A percentile compares a stretch with the other conserved stretches of the same genome.
Conservation (phyloP, 176 grass and related monocot genomes). For the Triticum turgidum region DNA sequence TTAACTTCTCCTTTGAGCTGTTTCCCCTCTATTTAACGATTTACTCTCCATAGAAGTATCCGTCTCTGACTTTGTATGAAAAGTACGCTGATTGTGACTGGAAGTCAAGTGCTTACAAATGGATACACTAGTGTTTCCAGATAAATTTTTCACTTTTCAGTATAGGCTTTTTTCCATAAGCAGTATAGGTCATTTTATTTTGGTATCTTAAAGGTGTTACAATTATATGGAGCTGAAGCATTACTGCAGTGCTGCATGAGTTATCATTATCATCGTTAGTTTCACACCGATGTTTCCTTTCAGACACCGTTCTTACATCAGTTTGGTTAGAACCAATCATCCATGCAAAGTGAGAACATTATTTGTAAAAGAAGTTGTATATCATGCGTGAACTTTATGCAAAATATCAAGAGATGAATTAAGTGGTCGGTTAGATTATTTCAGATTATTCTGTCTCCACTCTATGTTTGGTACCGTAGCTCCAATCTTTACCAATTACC, state of each 20-base stretch:
- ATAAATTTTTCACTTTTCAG: not conserved
- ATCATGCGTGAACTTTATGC: not conserved
- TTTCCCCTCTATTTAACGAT: not conserved
- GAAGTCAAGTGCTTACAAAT: not conserved
- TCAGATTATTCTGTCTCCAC: not conserved
- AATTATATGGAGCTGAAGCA: not conserved
- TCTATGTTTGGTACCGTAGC: not conserved
- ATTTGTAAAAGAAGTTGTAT: not conserved
- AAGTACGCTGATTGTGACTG: not conserved
- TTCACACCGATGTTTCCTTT: not conserved
- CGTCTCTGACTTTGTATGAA: not conserved
- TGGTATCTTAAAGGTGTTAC: not conserved
- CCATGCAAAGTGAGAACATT: conserved; percentile 7
- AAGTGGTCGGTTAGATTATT: conserved; percentile 10
- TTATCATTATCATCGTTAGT: not conserved
- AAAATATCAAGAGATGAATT: not conserved
- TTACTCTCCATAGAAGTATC: not conserved
- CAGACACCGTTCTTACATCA: not conserved
- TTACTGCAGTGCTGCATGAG: not conserved
- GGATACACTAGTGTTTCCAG: not conserved
- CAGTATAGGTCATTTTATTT: not conserved
- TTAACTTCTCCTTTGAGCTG: not conserved
- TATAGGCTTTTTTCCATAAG: not conserved
- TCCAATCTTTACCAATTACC: not conserved
- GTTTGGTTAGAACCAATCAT: conserved; percentile 16